Conservation (phyloP, 179 eudicot species). For the Carnegiea gigantea region DNA sequence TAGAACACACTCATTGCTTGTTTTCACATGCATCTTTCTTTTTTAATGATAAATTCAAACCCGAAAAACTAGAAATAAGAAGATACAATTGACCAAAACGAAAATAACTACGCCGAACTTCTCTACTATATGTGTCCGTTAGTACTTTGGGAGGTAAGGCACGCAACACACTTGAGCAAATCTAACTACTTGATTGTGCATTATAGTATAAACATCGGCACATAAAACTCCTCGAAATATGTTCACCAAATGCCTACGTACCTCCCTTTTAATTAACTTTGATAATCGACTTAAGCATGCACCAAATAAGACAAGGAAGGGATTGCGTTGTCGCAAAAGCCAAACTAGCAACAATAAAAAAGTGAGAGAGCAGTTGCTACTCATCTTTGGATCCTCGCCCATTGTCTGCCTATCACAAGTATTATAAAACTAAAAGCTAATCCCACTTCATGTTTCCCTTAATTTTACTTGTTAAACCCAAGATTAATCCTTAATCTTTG, state of each 20-base stretch:
- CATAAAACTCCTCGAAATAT: neutral
- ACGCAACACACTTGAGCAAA: neutral
- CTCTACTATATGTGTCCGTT: too few relatives aligned
- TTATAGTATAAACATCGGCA: neutral
- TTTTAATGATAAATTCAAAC: too few relatives aligned
- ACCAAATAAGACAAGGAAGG: neutral
- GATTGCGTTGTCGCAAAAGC: neutral
- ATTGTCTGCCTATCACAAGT: neutral
- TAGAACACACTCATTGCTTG: too few relatives aligned
- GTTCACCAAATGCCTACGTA: neutral
- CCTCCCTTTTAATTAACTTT: neutral
- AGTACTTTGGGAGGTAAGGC: too few relatives aligned
- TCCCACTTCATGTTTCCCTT: neutral
- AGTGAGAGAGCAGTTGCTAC: conserved; percentile 2
- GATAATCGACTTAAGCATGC: neutral
- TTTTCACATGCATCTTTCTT: too few relatives aligned
- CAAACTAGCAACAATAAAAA: neutral
- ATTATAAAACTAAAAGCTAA: neutral
- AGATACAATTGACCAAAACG: too few relatives aligned
- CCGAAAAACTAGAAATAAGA: too few relatives aligned
- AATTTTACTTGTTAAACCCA: neutral
- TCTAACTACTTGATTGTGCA: neutral
- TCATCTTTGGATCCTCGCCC: conserved; percentile 11
- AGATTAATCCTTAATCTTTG: neutral
- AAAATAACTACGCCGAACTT: too few relatives aligned